Evolutionary conservation across 2,329 filamentous ascomycete genomes (phyloP), one percentile per base, ranked within the genome.

Genomic region (Phialophora tarda): DNA sequence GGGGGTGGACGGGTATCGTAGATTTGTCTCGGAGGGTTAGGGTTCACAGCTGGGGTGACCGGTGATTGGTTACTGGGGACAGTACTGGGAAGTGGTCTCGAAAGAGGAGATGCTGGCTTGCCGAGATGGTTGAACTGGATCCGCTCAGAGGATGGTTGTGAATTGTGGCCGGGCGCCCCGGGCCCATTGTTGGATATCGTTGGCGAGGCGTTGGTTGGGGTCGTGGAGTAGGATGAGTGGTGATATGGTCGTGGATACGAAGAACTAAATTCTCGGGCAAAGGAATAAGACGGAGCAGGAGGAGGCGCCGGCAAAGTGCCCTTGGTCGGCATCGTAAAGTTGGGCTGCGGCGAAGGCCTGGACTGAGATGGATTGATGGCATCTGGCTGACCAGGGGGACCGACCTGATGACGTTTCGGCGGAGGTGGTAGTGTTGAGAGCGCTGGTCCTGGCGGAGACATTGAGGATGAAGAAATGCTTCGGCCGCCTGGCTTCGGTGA

Each of bases 1-100:
- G 70, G 70, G 8, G 71, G 72, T 41, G 72, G 72, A 11, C 71
- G 65, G 2, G 71, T 72, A 51, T 73, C 71, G 41, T 73, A 73
- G 30, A 60, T 59, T 28, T 69, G 70, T 32, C 71, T 59, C 21
- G 71, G 64, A 32, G 67, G 56, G 57, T 64, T 62, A 11, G 64
- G 17, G 41, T 55, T 48, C 30, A 69, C 38, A 6, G 44, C 59
- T 23, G 58, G 56, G 3, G 65, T 66, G 12, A 57, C 60, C 26
- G 67, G 68, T 59, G 65, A 66, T 12, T 63, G 64, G 54, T 59
- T 60, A 21, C 63, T 67, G 7, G 63, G 56, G 24, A 58, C 32
- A 14, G 63, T 58, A n/a, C 61, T 66, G 4, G 63, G 51, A 32
- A 58, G 14, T 28, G 59, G 32, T 54, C 65, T 54, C 34, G 60